These are phyloP conservation scores for Lunularia cruciata DNA, from an alignment of 225 moss, liverwort and hornwort genomes.

Conservation along the genomic window DNA sequence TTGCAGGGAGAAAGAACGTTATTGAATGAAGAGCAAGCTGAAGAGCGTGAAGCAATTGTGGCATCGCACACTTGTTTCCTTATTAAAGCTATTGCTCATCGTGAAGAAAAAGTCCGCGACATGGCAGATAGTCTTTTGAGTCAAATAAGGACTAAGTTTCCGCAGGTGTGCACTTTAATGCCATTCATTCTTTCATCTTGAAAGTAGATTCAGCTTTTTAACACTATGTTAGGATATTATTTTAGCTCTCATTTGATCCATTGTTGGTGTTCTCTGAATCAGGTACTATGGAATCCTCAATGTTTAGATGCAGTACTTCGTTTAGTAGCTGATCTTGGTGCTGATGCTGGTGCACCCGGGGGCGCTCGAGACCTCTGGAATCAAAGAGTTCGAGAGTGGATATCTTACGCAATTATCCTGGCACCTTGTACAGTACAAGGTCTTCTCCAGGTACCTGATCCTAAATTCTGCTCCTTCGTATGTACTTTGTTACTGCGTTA, in stretches of 20 bases:
- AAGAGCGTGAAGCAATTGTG: conserved; percentile 55
- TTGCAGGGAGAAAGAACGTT: conserved; percentile 60
- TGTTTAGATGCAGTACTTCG: conserved; percentile 70
- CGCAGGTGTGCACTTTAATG: conserved; percentile 30
- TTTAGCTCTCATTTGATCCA: too few relatives aligned
- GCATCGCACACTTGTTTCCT: conserved; percentile 69
- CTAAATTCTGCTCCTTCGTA: neutral
- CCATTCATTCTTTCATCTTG: too few relatives aligned
- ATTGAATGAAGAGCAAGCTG: conserved; percentile 58
- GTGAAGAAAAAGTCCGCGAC: conserved; percentile 66
- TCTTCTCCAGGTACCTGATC: conserved; percentile 57
- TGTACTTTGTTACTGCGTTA: too few relatives aligned
- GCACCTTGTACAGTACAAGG: conserved; percentile 85
- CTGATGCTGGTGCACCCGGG: conserved; percentile 42
- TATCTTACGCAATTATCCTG: conserved; percentile 59
- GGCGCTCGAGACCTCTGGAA: conserved; percentile 53
- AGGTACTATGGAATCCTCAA: conserved; percentile 74
- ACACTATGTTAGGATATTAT: too few relatives aligned
- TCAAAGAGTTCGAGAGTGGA: conserved; percentile 82
- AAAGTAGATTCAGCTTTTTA: too few relatives aligned
- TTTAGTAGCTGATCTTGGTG: conserved; percentile 54
- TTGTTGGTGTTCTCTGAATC: neutral
- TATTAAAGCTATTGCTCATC: conserved; percentile 61
- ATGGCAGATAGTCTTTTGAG: conserved; percentile 67
- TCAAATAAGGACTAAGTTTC: conserved; percentile 59